Conservation (phyloP, 192 early-diverging fungal genomes). For the Dispira simplex region DNA sequence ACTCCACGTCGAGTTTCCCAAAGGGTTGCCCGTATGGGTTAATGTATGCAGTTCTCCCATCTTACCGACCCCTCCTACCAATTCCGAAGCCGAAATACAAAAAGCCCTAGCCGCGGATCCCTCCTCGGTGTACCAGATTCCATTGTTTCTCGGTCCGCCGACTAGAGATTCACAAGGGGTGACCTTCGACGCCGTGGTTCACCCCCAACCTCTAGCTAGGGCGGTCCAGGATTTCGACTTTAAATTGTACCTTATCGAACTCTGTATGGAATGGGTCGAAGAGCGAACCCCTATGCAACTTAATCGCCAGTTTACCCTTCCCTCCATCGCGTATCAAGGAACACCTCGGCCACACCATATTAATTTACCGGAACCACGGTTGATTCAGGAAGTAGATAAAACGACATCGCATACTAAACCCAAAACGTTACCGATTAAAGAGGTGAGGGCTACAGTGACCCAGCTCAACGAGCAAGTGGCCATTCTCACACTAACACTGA, state of each 20-base stretch:
- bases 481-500: too few relatives aligned
- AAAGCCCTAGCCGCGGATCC: slow-evolving; percentile 6
- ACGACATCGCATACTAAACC: neutral
- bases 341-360: neutral
- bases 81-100: slow-evolving; percentile 11
- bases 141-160: slow-evolving; percentile 1
- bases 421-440: too few relatives aligned
- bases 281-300: slow-evolving; percentile 10
- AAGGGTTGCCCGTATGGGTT: neutral
- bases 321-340: neutral
- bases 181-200: slow-evolving; percentile 3
- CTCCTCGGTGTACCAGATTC: slow-evolving; percentile 8
- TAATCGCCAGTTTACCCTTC: slow-evolving; percentile 8
- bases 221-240: slow-evolving; percentile 6
- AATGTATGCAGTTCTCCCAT: neutral
- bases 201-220: neutral
- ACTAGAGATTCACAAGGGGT: neutral
- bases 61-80: slow-evolving; percentile 2
- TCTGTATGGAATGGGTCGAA: slow-evolving; percentile 11
- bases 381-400: neutral
- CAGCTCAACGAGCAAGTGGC: too few relatives aligned
- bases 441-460: too few relatives aligned
- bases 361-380: neutral
- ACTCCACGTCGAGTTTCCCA: neutral
- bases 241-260: slow-evolving; percentile 8